A percentile compares a stretch with the other conserved stretches of the same genome.
These are phyloP conservation scores for Luvunga scandens DNA, from an alignment of 345 rosid species.

Conservation along the genomic window DNA sequence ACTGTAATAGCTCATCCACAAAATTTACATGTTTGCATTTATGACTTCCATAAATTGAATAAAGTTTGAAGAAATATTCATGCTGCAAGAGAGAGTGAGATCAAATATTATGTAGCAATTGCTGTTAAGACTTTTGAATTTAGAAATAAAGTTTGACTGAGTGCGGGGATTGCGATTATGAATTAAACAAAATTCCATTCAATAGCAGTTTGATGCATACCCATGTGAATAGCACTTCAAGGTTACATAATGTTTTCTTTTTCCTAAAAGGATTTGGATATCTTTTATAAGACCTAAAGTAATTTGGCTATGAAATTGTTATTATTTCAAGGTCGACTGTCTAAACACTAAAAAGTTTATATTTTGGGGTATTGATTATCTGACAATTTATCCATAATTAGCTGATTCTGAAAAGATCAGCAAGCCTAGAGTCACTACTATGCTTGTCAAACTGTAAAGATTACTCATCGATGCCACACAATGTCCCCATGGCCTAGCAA, in stretches of 20 bases:
- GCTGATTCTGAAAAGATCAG: conserved; percentile 1
- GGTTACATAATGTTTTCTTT: not conserved
- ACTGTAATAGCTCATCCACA: not conserved
- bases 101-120: not conserved
- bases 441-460: not conserved
- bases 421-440: not conserved
- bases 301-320: not conserved
- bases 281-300: too few relatives aligned
- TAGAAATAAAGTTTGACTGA: not conserved
- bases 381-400: not conserved
- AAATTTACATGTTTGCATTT: not conserved
- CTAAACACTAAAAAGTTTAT: not conserved
- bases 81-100: not conserved
- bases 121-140: not conserved
- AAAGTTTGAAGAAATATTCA: not conserved
- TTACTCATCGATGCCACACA: not conserved
- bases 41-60: not conserved
- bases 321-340: not conserved
- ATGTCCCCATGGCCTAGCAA: not conserved
- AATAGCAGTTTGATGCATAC: not conserved
- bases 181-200: not conserved
- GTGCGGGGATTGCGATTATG: not conserved
- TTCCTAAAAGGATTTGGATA: not conserved
- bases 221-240: not conserved
- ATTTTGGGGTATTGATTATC: not conserved